Conservation (phyloP, 2,329 filamentous ascomycete species). For the Trichophyton simii region DNA sequence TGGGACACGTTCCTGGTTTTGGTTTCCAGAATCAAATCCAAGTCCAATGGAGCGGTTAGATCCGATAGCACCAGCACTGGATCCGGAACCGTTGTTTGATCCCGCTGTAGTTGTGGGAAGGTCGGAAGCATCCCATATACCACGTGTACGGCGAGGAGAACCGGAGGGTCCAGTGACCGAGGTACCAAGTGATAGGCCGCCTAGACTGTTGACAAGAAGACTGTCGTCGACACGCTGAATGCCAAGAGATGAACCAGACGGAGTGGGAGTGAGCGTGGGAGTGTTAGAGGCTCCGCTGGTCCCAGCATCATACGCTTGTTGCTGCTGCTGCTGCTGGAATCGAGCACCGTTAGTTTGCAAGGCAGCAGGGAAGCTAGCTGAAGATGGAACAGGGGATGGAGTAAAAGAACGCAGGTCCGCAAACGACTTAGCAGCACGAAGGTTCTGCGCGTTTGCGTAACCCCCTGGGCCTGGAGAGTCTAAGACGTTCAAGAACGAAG, state of each 20-base stretch:
- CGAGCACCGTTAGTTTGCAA: conserved; percentile 51
- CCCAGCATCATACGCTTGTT: conserved; percentile 38
- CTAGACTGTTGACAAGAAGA: conserved; percentile 51
- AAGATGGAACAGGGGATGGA: conserved; percentile 80
- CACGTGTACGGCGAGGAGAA: conserved; percentile 47
- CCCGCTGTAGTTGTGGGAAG: conserved; percentile 36
- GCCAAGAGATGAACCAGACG: conserved; percentile 36
- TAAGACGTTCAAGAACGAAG: conserved; percentile 76
- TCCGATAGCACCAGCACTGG: conserved; percentile 39
- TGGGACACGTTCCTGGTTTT: conserved; percentile 41
- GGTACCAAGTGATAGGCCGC: conserved; percentile 46
- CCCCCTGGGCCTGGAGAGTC: conserved; percentile 51
- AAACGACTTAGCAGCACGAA: conserved; percentile 91
- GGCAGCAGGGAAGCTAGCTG: conserved; percentile 68
- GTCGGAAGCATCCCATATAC: conserved; percentile 47
- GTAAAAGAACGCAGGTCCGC: conserved; percentile 91
- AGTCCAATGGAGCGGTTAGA: conserved; percentile 52
- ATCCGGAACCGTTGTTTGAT: neutral
- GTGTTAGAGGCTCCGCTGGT: conserved; percentile 50
- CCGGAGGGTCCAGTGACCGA: conserved; percentile 35
- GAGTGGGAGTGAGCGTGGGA: conserved; percentile 52
- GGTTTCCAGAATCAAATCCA: conserved; percentile 42
- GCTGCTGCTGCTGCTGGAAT: conserved; percentile 31
- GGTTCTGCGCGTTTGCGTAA: conserved; percentile 59
- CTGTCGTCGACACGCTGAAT: conserved; percentile 42